phyloP scores from a whole-genome alignment of 352 stramenopile species.

The Globisporangium splendens region DNA sequence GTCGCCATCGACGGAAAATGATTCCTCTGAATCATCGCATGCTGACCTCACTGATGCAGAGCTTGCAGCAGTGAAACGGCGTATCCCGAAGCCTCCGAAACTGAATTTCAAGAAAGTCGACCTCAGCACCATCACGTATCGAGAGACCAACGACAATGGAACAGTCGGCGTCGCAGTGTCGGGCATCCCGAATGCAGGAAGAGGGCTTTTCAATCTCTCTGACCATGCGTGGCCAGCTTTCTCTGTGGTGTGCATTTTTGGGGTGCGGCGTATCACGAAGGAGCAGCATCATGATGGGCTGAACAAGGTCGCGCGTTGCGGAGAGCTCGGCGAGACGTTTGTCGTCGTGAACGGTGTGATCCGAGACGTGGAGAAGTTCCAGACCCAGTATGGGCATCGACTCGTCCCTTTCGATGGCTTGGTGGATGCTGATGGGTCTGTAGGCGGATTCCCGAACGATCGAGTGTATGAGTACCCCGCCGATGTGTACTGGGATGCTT shows the following conservation, averaged over 20 bases:
- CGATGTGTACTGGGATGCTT: constrained; percentile 85
- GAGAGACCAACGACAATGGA: constrained; percentile 85
- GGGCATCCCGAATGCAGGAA: constrained; percentile 77
- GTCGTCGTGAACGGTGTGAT: constrained; percentile 85
- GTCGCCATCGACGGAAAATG: constrained; percentile 59
- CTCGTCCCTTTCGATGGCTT: constrained; percentile 78
- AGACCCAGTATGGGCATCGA: constrained; percentile 84
- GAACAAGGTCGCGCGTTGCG: constrained; percentile 83
- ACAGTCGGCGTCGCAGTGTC: constrained; percentile 81
- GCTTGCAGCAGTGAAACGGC: constrained; percentile 70
- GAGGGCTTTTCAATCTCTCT: constrained; percentile 82
- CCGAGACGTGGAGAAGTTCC: constrained; percentile 85
- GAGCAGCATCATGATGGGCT: constrained; percentile 85
- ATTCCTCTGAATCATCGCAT: constrained; percentile 60
- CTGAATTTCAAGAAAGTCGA: constrained; percentile 85
- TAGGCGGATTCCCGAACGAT: constrained; percentile 83
- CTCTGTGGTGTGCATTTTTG: constrained; percentile 88
- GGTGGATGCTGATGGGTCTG: constrained; percentile 80
- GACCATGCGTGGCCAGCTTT: constrained; percentile 79
- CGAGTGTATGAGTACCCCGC: constrained; percentile 85
- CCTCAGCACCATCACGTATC: constrained; percentile 78
- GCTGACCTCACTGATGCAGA: constrained; percentile 78
- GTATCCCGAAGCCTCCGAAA: constrained; percentile 82
- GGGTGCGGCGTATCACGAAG: constrained; percentile 80
- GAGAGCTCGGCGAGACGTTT: constrained; percentile 84